phyloP scores from a whole-genome alignment of 1,284 basidiomycete species.

The Puccinia novopanici region DNA sequence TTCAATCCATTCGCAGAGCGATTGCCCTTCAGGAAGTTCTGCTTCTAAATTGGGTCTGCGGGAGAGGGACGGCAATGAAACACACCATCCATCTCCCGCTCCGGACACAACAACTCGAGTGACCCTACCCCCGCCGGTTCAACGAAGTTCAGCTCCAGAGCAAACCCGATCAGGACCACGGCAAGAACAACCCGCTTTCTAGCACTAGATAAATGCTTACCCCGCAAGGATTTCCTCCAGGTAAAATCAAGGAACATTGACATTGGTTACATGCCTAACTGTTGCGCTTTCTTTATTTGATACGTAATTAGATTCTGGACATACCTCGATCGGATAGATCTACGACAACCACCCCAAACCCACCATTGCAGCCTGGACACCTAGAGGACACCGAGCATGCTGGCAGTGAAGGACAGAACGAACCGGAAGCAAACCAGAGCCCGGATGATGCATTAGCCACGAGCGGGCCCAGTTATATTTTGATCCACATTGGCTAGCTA shows the following conservation, averaged over 20 bases:
- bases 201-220: constrained; percentile 89
- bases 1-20: neutral
- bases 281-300: constrained; percentile 1
- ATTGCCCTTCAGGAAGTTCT: neutral
- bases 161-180: constrained; percentile 51
- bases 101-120: constrained; percentile 49
- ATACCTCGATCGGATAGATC: constrained; percentile 14
- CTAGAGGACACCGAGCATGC: neutral
- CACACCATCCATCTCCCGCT: constrained; percentile 52
- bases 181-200: constrained; percentile 71
- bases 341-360: neutral
- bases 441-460: neutral
- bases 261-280: neutral
- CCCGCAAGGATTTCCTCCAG: constrained; percentile 79
- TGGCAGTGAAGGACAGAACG: neutral
- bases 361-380: neutral
- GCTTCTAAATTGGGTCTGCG: constrained; percentile 51
- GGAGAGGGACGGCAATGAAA: constrained; percentile 58
- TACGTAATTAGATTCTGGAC: constrained; percentile 27
- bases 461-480: constrained; percentile 60
- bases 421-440: neutral
- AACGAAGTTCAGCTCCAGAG: constrained; percentile 58
- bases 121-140: constrained; percentile 52
- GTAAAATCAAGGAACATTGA: constrained; percentile 60
- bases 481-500: constrained; percentile 91